Percentiles rank a stretch among this genome's conserved stretches.
Conservation (phyloP, 345 rosid genomes). For the Chamaenerion angustifolium region DNA sequence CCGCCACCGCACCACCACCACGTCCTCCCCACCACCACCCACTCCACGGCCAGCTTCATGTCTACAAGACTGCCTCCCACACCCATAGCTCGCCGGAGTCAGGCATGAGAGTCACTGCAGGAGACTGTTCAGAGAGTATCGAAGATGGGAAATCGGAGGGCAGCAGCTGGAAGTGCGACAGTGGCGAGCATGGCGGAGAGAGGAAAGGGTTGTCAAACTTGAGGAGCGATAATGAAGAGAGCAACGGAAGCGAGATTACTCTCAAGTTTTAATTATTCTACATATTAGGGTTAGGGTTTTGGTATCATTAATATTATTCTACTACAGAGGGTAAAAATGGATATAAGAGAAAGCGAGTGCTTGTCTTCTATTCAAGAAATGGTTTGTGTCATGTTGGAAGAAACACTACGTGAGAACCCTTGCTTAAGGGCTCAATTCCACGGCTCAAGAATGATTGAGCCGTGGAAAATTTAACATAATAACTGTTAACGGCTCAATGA, state of each 20-base stretch:
- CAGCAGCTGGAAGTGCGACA: slow-evolving; percentile 63
- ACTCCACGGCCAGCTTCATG: slow-evolving; percentile 47
- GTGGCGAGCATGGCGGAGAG: slow-evolving; percentile 43
- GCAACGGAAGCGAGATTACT: slow-evolving; percentile 79
- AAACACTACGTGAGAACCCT: too few relatives aligned
- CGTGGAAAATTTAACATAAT: too few relatives aligned
- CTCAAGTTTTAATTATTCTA: slow-evolving; percentile 46
- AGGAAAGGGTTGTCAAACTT: slow-evolving; percentile 53
- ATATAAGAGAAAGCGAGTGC: slow-evolving; percentile 1
- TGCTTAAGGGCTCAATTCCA: too few relatives aligned
- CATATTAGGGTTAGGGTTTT: background rate
- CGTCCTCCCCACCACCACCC: slow-evolving; percentile 17
- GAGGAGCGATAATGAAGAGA: slow-evolving; percentile 60
- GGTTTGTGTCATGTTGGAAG: slow-evolving; percentile 3
- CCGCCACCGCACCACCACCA: slow-evolving; percentile 11
- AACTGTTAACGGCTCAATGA: too few relatives aligned
- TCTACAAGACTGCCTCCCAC: slow-evolving; percentile 34
- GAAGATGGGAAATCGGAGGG: slow-evolving; percentile 80
- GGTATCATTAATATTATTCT: background rate
- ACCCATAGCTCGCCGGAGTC: slow-evolving; percentile 41
- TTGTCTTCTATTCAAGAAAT: slow-evolving; percentile 6
- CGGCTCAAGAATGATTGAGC: too few relatives aligned
- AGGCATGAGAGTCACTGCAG: slow-evolving; percentile 27
- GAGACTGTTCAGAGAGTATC: slow-evolving; percentile 62
- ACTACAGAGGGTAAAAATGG: slow-evolving; percentile 1